Conservation (phyloP, 2,329 filamentous ascomycete species). For the Fusarium luffae region DNA sequence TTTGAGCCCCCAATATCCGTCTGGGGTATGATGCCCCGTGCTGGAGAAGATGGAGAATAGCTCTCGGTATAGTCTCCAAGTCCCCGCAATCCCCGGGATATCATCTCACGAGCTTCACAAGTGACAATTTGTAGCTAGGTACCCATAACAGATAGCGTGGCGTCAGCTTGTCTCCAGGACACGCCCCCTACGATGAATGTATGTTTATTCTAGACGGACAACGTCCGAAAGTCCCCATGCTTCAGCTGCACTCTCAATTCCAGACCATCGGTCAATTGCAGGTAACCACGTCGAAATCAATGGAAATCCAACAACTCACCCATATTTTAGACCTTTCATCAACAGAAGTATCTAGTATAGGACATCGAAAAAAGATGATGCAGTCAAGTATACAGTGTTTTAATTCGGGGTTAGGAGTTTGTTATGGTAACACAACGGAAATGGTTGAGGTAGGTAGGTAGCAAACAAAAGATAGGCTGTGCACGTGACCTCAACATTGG, state of each 20-base stretch:
- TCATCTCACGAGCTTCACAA: slow-evolving; percentile 21
- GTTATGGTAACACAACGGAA: slow-evolving; percentile 11
- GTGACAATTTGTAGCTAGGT: background rate
- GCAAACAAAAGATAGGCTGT: background rate
- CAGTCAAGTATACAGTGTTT: background rate
- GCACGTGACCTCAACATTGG: slow-evolving; percentile 38
- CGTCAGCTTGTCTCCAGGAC: slow-evolving; percentile 5
- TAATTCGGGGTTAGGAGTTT: slow-evolving; percentile 31
- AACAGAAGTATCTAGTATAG: background rate
- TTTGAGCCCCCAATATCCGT: slow-evolving; percentile 19
- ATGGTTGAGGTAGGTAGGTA: slow-evolving; percentile 21
- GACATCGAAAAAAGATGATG: background rate
- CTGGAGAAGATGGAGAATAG: slow-evolving; percentile 20
- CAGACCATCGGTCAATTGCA: slow-evolving; percentile 29
- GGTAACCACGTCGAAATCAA: slow-evolving; percentile 16
- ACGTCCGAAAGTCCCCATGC: slow-evolving; percentile 35
- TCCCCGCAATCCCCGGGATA: slow-evolving; percentile 20
- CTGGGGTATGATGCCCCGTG: slow-evolving; percentile 16
- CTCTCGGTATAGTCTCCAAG: slow-evolving; percentile 13
- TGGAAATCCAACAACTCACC: slow-evolving; percentile 4
- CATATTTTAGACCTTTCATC: slow-evolving; percentile 31
- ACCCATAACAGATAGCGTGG: slow-evolving; percentile 12
- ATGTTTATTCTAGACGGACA: slow-evolving; percentile 30
- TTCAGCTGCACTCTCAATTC: slow-evolving; percentile 10
- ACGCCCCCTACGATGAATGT: slow-evolving; percentile 22